Evolutionary conservation across 305 asterid species (phyloP).

Genomic region (Solanum chacoense): DNA sequence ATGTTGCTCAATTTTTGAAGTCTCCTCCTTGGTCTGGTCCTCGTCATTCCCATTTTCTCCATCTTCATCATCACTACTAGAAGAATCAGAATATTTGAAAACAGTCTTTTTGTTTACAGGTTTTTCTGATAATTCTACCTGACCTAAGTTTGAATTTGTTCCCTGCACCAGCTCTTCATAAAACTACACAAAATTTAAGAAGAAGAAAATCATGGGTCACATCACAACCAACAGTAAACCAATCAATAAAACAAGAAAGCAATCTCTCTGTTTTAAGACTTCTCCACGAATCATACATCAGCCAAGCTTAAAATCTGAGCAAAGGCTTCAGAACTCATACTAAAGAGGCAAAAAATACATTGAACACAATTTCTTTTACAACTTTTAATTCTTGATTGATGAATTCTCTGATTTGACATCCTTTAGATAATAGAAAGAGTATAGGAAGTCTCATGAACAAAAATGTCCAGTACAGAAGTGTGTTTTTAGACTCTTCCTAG

Average conservation of each 20-base stretch:
- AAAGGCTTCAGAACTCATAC: neutral
- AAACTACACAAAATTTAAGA: constrained; percentile 29
- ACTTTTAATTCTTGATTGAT: neutral
- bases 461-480: neutral
- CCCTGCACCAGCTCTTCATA: constrained; percentile 76
- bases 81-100: constrained; percentile 56
- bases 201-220: neutral
- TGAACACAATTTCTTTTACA: neutral
- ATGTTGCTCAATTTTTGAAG: constrained; percentile 12
- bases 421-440: neutral
- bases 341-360: neutral
- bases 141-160: constrained; percentile 19
- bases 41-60: constrained; percentile 1
- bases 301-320: neutral
- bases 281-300: neutral
- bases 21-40: constrained; percentile 11
- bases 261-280: neutral
- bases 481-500: neutral
- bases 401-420: neutral
- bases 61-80: constrained; percentile 36
- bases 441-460: neutral
- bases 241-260: neutral
- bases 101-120: constrained; percentile 61
- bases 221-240: neutral
- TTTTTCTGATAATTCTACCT: constrained; percentile 31